phyloP scores from a whole-genome alignment of 2,329 filamentous ascomycete genomes.

The Cryphonectria parasitica region DNA sequence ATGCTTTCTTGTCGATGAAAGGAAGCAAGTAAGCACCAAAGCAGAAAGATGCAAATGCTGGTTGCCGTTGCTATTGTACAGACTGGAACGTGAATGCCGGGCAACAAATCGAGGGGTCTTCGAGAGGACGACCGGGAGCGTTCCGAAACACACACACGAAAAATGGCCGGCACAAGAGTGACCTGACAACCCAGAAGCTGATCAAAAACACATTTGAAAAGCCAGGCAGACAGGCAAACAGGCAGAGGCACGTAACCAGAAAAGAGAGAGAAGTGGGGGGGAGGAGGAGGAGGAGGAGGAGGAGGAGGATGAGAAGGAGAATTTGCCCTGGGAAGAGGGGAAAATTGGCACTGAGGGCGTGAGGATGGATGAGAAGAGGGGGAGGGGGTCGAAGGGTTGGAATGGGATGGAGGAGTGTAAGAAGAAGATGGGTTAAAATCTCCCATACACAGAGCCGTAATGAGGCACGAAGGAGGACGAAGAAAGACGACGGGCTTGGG shows the following conservation, averaged over 20 bases:
- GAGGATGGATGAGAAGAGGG: slow-evolving; percentile 6
- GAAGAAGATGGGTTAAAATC: neutral
- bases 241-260: neutral
- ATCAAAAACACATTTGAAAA: slow-evolving; percentile 22
- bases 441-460: neutral
- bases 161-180: slow-evolving; percentile 18
- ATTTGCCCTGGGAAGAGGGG: slow-evolving; percentile 12
- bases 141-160: slow-evolving; percentile 18
- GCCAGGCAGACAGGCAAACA: slow-evolving; percentile 13
- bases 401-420: neutral
- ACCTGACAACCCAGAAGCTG: slow-evolving; percentile 18
- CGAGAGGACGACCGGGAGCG: slow-evolving; percentile 9
- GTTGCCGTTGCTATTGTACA: slow-evolving; percentile 18
- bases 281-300: slow-evolving; percentile 1
- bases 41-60: slow-evolving; percentile 7
- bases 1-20: neutral
- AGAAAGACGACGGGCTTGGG: neutral
- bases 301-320: slow-evolving; percentile 6
- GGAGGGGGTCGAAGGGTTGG: neutral
- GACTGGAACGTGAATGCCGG: slow-evolving; percentile 25
- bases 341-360: slow-evolving; percentile 13
- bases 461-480: neutral
- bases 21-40: neutral
- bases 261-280: slow-evolving; percentile 4
- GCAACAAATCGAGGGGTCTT: slow-evolving; percentile 11